Evolutionary conservation across 2,329 filamentous ascomycete genomes (phyloP).

Genomic region (Fusarium pseudoanthophilum): DNA sequence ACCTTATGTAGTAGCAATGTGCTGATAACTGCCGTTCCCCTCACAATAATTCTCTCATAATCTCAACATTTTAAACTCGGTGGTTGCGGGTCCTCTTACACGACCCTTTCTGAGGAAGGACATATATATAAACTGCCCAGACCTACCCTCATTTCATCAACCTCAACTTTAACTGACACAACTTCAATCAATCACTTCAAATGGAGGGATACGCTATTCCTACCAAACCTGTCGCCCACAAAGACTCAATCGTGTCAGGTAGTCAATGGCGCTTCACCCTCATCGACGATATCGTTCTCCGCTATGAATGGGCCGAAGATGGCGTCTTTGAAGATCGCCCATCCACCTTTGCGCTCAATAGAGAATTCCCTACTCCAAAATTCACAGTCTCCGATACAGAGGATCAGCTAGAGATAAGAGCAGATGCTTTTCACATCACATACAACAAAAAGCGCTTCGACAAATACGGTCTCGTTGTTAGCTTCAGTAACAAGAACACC

Average conservation of each 20-base stretch:
- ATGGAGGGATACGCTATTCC: conserved; percentile 39
- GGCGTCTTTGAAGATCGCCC: conserved; percentile 70
- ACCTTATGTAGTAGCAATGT: not conserved
- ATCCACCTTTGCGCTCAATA: conserved; percentile 69
- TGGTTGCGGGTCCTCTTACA: not conserved
- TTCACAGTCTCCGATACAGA: conserved; percentile 60
- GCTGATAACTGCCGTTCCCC: conserved; percentile 6
- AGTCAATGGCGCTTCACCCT: conserved; percentile 68
- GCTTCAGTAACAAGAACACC: conserved; percentile 55
- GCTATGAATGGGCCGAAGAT: conserved; percentile 71
- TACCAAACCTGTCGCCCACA: conserved; percentile 32
- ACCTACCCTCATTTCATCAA: not conserved
- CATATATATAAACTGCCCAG: not conserved
- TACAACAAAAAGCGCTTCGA: conserved; percentile 69
- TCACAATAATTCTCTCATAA: conserved; percentile 17
- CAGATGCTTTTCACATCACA: conserved; percentile 63
- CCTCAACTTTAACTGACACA: not conserved
- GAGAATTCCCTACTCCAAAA: conserved; percentile 55
- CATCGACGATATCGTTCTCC: conserved; percentile 65
- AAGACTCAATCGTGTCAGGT: conserved; percentile 31
- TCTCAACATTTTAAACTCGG: not conserved
- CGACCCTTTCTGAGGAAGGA: not conserved
- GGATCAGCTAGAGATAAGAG: conserved; percentile 64
- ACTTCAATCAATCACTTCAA: not conserved
- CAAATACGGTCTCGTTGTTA: conserved; percentile 58